These are phyloP conservation scores for Haematococcus lacustris DNA, from an alignment of 139 green algal genomes.

Conservation along the genomic window DNA sequence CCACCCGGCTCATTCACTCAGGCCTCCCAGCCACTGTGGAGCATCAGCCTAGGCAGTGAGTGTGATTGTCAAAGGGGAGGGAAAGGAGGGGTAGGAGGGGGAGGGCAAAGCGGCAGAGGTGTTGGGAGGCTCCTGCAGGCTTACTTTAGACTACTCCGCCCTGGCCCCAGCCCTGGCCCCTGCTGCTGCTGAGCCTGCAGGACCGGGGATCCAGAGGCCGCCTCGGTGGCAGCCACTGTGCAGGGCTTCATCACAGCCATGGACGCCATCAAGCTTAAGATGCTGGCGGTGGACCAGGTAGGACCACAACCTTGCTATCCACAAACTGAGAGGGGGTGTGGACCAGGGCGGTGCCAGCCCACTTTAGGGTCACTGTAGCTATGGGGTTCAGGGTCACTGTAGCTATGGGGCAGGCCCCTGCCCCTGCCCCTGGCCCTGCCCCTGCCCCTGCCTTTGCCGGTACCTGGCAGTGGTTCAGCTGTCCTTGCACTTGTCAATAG, in stretches of 20 bases:
- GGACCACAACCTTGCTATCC: too few relatives aligned
- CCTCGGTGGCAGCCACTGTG: constrained; percentile 72
- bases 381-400: not conserved
- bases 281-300: constrained; percentile 90
- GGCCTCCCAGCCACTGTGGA: constrained; percentile 84
- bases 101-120: too few relatives aligned
- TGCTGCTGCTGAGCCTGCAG: not conserved
- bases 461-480: not conserved
- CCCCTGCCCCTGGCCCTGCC: too few relatives aligned
- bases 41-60: constrained; percentile 32
- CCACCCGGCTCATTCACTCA: constrained; percentile 64
- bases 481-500: not conserved
- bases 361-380: not conserved
- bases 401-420: not conserved
- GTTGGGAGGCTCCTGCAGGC: not conserved
- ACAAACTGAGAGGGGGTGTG: not conserved
- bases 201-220: constrained; percentile 21
- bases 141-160: not conserved
- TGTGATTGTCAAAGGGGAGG: too few relatives aligned
- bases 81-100: too few relatives aligned
- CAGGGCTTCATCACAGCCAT: constrained; percentile 93
- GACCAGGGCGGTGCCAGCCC: not conserved
- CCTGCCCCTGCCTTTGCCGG: not conserved
- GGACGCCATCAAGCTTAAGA: constrained; percentile 86
- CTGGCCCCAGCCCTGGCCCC: too few relatives aligned